phyloP scores from a whole-genome alignment of 306 rosid genomes.

The Prinsepia uniflora region DNA sequence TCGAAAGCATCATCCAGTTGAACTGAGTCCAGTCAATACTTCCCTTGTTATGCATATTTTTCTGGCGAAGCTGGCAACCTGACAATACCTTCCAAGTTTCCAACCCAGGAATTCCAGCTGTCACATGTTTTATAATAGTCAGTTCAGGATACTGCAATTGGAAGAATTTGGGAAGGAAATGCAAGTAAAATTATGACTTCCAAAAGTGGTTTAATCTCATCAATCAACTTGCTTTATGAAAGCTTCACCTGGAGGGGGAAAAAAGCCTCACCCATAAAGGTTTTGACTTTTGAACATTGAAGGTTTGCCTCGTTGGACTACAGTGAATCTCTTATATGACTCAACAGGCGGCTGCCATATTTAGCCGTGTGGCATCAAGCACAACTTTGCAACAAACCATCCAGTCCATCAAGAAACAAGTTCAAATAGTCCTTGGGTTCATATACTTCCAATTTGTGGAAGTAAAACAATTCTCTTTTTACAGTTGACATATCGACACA shows the following conservation, averaged over 20 bases:
- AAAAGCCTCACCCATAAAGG: slow-evolving; percentile 22
- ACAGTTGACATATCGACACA: neutral
- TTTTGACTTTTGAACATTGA: slow-evolving; percentile 9
- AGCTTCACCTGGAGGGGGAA: neutral
- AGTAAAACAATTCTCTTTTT: neutral
- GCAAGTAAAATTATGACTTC: neutral
- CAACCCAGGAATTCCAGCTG: slow-evolving; percentile 5
- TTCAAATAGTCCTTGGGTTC: slow-evolving; percentile 10
- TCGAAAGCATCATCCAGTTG: slow-evolving; percentile 23
- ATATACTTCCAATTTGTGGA: slow-evolving; percentile 13
- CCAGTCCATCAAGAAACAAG: slow-evolving; percentile 22
- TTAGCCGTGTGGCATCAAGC: slow-evolving; percentile 24
- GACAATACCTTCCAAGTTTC: neutral
- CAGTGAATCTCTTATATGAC: slow-evolving; percentile 26
- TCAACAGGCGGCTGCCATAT: slow-evolving; percentile 16
- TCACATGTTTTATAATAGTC: slow-evolving; percentile 13
- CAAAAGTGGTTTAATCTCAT: neutral
- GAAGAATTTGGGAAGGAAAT: neutral
- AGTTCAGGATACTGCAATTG: neutral
- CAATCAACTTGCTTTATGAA: neutral
- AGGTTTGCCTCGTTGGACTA: slow-evolving; percentile 24
- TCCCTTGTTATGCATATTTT: slow-evolving; percentile 3
- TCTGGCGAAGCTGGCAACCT: slow-evolving; percentile 5
- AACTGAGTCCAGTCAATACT: slow-evolving; percentile 23
- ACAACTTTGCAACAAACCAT: slow-evolving; percentile 18